phyloP scores from a whole-genome alignment of 331 rosid species.

The Cydonia oblonga region DNA sequence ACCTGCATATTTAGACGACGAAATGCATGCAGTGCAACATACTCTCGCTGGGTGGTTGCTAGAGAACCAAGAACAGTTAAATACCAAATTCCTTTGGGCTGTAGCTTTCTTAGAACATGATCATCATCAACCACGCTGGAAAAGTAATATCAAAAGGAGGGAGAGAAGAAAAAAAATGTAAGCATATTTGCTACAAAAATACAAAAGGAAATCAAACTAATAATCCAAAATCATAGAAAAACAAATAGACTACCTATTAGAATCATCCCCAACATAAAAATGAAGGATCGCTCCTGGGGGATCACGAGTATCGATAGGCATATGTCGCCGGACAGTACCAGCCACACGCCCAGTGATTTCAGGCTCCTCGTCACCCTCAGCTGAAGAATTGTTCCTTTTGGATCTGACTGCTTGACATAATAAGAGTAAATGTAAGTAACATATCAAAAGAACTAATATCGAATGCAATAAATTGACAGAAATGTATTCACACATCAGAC shows the following conservation, averaged over 20 bases:
- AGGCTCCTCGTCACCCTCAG: conserved; percentile 53
- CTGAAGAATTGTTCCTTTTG: conserved; percentile 49
- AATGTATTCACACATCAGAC: conserved; percentile 27
- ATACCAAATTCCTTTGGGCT: conserved; percentile 69
- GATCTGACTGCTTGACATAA: conserved; percentile 57
- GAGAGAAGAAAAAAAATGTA: not conserved
- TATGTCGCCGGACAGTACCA: conserved; percentile 88
- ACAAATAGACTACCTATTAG: conserved; percentile 37
- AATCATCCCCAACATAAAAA: conserved; percentile 91
- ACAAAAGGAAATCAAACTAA: not conserved
- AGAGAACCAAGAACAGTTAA: conserved; percentile 94
- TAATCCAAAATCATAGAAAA: not conserved
- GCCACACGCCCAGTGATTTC: conserved; percentile 83
- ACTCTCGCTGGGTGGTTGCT: conserved; percentile 97
- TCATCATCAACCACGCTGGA: conserved; percentile 61
- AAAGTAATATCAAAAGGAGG: not conserved
- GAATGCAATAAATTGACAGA: not conserved
- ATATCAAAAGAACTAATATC: not conserved
- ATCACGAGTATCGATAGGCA: conserved; percentile 84
- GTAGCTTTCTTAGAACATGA: conserved; percentile 74
- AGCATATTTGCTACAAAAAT: not conserved
- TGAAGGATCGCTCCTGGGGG: conserved; percentile 94
- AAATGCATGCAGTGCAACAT: conserved; percentile 91
- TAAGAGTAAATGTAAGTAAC: conserved; percentile 3
- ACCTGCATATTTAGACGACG: conserved; percentile 94